Evolutionary conservation across 1,139 yeast species (phyloP), one percentile per base, ranked within the genome.

Genomic region (Yamadazyma atlantica): DNA sequence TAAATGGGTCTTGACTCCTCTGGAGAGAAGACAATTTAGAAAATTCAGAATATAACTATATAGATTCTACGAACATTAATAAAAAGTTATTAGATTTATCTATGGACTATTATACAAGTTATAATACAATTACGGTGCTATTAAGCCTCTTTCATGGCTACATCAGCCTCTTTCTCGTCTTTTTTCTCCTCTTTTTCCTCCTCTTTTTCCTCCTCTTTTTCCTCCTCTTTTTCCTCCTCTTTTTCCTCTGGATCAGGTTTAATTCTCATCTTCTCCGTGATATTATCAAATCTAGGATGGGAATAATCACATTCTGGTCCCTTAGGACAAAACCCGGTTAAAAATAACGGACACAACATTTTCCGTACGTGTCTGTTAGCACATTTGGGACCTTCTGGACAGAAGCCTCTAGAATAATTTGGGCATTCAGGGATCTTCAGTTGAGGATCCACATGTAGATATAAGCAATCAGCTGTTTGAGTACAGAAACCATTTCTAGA

Each of bases 241-340:
- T 16, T 11, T 19, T 29, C 32, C 16, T 44, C 51, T 25, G 43
- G 51, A 49, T 78, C 84, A 3, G 78, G 76, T 44, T 71, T 64
- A 13, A 79, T 77, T 51, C 73, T 69, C 55, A 78, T 61, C 43
- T 69, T 69, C 18, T 70, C 74, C 11, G 68, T 66, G 17, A 73
- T 59, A 39, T 68, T 60, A 19, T 76, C 79, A 48, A 78, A 80
- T 46, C 69, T 71, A 0, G 85, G 85, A 64, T 80, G 85, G 24
- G 73, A 66, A 50, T 58, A 65, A 49, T 77, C 83, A 64, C 84
- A 79, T 41, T 72, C 80, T 15, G 70, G 71, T 3, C 85, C 85
- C 54, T 73, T 73, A 4, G 97, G 98, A 64, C 99, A 94, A 57
- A 94, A 92, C 4, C 99, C 98, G 1, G 92, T 80, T 38, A 94